Percentiles rank a stretch among this genome's conserved stretches.
These are phyloP conservation scores for Gyrodon lividus DNA, from an alignment of 768 basidiomycete genomes.

Conservation along the genomic window DNA sequence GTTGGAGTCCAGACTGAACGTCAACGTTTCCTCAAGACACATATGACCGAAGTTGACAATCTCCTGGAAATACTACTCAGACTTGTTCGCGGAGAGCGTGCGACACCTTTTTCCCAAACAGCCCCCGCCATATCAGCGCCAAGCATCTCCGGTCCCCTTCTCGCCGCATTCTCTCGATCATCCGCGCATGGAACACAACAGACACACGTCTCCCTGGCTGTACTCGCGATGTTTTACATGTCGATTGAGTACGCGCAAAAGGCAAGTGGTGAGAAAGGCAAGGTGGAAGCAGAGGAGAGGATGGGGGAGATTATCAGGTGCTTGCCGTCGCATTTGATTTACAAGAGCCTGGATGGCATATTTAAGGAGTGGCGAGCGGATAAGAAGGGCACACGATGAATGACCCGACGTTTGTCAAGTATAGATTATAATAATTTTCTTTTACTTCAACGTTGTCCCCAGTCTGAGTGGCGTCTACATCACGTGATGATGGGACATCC, in stretches of 20 bases:
- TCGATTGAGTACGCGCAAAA: conserved; percentile 78
- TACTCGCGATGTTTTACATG: conserved; percentile 88
- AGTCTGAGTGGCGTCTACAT: background rate
- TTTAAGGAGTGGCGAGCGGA: conserved; percentile 91
- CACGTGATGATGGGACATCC: conserved; percentile 24
- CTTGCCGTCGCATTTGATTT: conserved; percentile 82
- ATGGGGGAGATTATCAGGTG: conserved; percentile 89
- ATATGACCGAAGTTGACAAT: conserved; percentile 84
- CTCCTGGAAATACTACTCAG: conserved; percentile 91
- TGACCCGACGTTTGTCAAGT: conserved; percentile 7
- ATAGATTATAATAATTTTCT: too few relatives aligned
- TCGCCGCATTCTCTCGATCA: conserved; percentile 67
- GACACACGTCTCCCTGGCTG: conserved; percentile 91
- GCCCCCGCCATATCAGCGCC: conserved; percentile 61
- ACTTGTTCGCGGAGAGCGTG: conserved; percentile 86
- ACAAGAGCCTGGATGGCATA: conserved; percentile 91
- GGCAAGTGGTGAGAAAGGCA: conserved; percentile 64
- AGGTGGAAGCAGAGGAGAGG: conserved; percentile 68
- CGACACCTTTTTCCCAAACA: conserved; percentile 65
- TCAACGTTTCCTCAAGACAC: conserved; percentile 84
- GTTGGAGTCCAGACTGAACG: conserved; percentile 75
- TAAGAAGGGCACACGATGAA: conserved; percentile 64
- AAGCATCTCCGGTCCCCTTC: conserved; percentile 64
- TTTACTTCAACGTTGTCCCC: too few relatives aligned
- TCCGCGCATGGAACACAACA: conserved; percentile 86